Conservation (phyloP, 2,329 filamentous ascomycete genomes). For the Falciphora oryzae region DNA sequence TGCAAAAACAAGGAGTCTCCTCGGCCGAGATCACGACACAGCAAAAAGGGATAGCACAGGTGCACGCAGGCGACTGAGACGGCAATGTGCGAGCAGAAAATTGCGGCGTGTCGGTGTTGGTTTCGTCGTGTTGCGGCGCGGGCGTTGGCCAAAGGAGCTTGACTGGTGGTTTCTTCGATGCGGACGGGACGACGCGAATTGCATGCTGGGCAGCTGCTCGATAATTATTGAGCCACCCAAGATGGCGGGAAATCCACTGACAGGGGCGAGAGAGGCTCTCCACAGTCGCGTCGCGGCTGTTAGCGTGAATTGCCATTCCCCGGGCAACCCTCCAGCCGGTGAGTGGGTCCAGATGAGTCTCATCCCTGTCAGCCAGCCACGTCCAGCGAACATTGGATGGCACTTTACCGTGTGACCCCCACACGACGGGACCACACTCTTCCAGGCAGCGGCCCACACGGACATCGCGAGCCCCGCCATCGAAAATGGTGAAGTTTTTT, state of each 20-base stretch:
- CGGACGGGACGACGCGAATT: not conserved
- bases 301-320: slow-evolving; percentile 14
- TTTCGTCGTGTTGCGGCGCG: not conserved
- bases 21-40: not conserved
- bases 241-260: not conserved
- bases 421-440: not conserved
- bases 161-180: not conserved
- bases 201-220: not conserved
- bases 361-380: not conserved
- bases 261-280: not conserved
- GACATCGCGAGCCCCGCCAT: not conserved
- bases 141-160: not conserved
- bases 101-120: not conserved
- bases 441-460: not conserved
- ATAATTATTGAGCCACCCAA: not conserved
- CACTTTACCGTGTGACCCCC: not conserved
- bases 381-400: not conserved
- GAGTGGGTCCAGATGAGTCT: not conserved
- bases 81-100: not conserved
- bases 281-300: slow-evolving; percentile 6
- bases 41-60: not conserved
- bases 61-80: not conserved
- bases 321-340: slow-evolving; percentile 13
- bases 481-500: not conserved
- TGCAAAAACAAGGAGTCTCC: not conserved